phyloP scores from a whole-genome alignment of 768 basidiomycete species.

The Mycena latifolia region DNA sequence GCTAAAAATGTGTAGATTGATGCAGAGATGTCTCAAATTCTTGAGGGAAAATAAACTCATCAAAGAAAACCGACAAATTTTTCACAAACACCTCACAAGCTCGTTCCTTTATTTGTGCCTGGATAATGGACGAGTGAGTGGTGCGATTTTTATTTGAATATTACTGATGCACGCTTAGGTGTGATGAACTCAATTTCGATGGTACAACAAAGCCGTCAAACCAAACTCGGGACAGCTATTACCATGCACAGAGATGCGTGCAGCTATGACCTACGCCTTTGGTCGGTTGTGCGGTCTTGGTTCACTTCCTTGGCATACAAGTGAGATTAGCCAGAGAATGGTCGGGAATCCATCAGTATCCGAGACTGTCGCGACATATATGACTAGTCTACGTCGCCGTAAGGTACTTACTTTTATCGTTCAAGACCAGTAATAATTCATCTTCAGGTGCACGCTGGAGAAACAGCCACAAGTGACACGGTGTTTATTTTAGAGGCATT shows the following conservation, averaged over 20 bases:
- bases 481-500: background rate
- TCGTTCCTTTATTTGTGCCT: conserved; percentile 9
- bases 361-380: conserved; percentile 12
- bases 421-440: background rate
- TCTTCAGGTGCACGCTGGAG: background rate
- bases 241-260: conserved; percentile 32
- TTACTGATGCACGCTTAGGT: background rate
- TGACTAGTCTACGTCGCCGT: background rate
- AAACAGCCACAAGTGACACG: conserved; percentile 1
- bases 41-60: background rate
- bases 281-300: conserved; percentile 34
- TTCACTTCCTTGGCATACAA: conserved; percentile 26
- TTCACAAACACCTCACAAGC: background rate
- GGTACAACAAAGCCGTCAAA: background rate
- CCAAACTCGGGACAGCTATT: background rate
- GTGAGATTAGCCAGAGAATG: conserved; percentile 17
- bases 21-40: background rate
- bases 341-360: conserved; percentile 26
- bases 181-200: background rate
- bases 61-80: background rate
- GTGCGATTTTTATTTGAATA: conserved; percentile 31
- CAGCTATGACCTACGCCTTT: conserved; percentile 45
- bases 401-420: background rate
- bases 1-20: background rate
- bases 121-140: conserved; percentile 6